These are phyloP conservation scores for Excoecaria cochinchinensis DNA, from an alignment of 345 rosid species.

Conservation along the genomic window DNA sequence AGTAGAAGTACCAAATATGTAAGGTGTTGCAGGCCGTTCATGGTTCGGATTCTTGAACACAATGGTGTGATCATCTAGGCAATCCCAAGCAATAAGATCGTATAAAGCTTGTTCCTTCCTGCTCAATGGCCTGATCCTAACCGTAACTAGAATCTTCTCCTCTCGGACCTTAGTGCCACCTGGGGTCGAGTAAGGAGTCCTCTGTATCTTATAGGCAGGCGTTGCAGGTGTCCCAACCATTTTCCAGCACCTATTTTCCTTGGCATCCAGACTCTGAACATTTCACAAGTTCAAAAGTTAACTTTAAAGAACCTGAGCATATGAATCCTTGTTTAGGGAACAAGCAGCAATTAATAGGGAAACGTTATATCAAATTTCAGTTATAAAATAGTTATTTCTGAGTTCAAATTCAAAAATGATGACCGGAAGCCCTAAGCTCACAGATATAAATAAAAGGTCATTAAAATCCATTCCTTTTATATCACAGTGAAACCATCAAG, in stretches of 20 bases:
- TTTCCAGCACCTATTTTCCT: conserved; percentile 16
- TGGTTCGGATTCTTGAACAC: conserved; percentile 62
- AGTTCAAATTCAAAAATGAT: conserved; percentile 13
- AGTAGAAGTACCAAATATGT: conserved; percentile 58
- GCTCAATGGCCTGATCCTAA: conserved; percentile 76
- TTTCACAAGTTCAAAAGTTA: conserved; percentile 1
- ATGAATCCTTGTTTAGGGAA: not conserved
- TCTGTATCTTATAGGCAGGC: conserved; percentile 36
- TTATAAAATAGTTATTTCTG: not conserved
- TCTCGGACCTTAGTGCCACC: conserved; percentile 61
- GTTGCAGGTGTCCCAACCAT: conserved; percentile 70
- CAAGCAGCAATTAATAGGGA: not conserved
- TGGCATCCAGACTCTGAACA: conserved; percentile 11
- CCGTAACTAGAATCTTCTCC: conserved; percentile 88
- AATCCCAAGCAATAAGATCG: conserved; percentile 94
- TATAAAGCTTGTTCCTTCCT: conserved; percentile 81
- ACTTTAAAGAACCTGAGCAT: not conserved
- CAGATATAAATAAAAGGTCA: not conserved
- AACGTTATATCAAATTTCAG: conserved; percentile 4
- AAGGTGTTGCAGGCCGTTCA: conserved; percentile 44
- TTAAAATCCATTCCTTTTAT: not conserved
- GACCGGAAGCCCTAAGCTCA: not conserved
- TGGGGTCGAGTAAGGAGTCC: conserved; percentile 39
- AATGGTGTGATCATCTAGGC: conserved; percentile 60
- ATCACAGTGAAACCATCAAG: not conserved